phyloP scores from a whole-genome alignment of 495 filamentous ascomycete species.

The Aspergillus leporis region DNA sequence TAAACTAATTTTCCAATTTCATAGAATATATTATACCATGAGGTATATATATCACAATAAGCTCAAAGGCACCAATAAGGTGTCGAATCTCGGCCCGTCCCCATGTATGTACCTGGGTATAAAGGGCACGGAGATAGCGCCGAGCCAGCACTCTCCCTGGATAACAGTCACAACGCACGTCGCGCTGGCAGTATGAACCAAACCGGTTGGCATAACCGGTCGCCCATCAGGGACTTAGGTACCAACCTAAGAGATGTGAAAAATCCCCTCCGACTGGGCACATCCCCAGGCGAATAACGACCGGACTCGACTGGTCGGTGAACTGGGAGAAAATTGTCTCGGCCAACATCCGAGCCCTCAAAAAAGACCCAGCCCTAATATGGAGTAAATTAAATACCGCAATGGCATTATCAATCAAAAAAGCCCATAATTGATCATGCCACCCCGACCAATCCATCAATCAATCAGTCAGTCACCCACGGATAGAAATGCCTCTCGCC shows the following conservation, averaged over 20 bases:
- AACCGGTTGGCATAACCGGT: too few relatives aligned
- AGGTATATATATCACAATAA: too few relatives aligned
- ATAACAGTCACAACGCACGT: too few relatives aligned
- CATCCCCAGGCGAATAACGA: background rate
- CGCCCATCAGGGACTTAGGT: too few relatives aligned
- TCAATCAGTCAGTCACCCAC: background rate
- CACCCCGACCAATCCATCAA: background rate
- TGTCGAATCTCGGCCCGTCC: too few relatives aligned
- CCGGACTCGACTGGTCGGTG: background rate
- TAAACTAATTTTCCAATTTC: too few relatives aligned
- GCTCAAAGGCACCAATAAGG: background rate
- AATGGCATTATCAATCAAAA: background rate
- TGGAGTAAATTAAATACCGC: background rate
- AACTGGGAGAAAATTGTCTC: background rate
- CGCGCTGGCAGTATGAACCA: too few relatives aligned
- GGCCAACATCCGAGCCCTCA: background rate
- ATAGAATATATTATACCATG: too few relatives aligned
- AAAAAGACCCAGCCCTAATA: background rate
- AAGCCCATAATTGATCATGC: background rate
- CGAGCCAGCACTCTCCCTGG: background rate
- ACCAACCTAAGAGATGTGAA: too few relatives aligned
- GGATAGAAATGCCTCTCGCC: background rate
- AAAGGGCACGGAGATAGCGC: constrained; percentile 5
- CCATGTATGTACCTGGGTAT: too few relatives aligned
- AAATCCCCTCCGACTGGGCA: background rate